Percentiles rank a stretch among this genome's conserved stretches.
Conservation (phyloP, 257 asterid species). For the Mentha longifolia region DNA sequence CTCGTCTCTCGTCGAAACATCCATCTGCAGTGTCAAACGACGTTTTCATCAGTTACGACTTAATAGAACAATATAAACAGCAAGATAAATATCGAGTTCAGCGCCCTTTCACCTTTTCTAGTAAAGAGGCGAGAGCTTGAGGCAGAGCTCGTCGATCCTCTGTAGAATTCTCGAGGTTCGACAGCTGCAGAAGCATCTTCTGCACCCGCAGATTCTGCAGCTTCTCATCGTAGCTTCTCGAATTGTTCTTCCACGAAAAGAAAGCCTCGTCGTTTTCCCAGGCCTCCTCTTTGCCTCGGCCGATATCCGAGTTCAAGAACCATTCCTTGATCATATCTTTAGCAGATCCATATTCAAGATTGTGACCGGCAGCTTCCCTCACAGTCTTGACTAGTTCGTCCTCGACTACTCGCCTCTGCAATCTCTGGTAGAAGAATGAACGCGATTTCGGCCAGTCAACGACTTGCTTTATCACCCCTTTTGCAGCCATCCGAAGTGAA, state of each 20-base stretch:
- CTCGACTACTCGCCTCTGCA: constrained; percentile 79
- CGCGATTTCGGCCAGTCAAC: constrained; percentile 86
- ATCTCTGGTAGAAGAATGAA: constrained; percentile 66
- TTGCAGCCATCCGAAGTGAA: constrained; percentile 91
- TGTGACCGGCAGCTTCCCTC: constrained; percentile 82
- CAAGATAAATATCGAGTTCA: not conserved
- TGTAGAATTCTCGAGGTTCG: constrained; percentile 68
- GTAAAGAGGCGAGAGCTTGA: constrained; percentile 75
- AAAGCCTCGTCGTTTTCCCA: constrained; percentile 81
- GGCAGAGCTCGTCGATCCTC: constrained; percentile 76
- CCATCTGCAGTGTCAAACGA: constrained; percentile 58
- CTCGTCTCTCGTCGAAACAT: constrained; percentile 60
- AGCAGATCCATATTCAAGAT: constrained; percentile 63
- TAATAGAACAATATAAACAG: not conserved
- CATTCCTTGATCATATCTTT: constrained; percentile 63
- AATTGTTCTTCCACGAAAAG: constrained; percentile 74
- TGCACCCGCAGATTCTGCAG: constrained; percentile 66
- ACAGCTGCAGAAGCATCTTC: constrained; percentile 64
- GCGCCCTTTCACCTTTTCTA: constrained; percentile 55
- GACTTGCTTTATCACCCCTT: constrained; percentile 79
- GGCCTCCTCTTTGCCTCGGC: constrained; percentile 51
- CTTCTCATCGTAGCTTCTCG: constrained; percentile 67
- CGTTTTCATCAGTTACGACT: not conserved
- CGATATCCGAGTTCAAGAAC: constrained; percentile 64
- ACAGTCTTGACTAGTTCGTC: constrained; percentile 66